Evolutionary conservation across 2,329 filamentous ascomycete genomes (phyloP).

Genomic region (Paradendryphiella salina): DNA sequence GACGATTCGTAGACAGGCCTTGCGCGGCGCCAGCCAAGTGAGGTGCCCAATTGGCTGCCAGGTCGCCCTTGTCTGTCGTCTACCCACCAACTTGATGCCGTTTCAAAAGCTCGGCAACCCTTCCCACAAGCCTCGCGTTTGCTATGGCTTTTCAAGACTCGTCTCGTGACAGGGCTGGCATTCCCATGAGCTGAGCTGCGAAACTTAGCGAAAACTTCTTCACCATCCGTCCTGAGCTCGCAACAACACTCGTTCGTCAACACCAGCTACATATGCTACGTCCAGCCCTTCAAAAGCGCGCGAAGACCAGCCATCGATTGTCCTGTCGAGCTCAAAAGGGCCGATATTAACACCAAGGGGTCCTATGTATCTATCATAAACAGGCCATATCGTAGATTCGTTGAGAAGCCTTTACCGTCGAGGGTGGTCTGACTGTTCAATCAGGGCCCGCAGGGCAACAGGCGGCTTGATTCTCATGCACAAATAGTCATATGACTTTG

Average conservation of each 20-base stretch:
- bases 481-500: constrained; percentile 37
- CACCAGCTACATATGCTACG: constrained; percentile 23
- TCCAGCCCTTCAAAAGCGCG: constrained; percentile 18
- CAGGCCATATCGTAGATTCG: constrained; percentile 21
- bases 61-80: constrained; percentile 26
- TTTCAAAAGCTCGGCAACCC: constrained; percentile 28
- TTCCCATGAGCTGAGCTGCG: constrained; percentile 31
- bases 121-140: constrained; percentile 18
- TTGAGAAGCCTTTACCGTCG: constrained; percentile 28
- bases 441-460: constrained; percentile 32
- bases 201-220: constrained; percentile 25
- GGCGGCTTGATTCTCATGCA: constrained; percentile 28
- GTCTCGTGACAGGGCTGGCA: constrained; percentile 24
- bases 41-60: constrained; percentile 34
- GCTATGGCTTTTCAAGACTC: constrained; percentile 16
- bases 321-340: constrained; percentile 16
- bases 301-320: constrained; percentile 24
- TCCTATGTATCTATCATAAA: constrained; percentile 35
- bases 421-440: constrained; percentile 31
- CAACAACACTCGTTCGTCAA: constrained; percentile 20
- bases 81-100: constrained; percentile 34
- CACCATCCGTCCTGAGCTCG: constrained; percentile 11
- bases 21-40: constrained; percentile 33
- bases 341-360: constrained; percentile 22
- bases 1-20: constrained; percentile 43